Evolutionary conservation across 208 protist genomes (phyloP).

Genomic region (Acanthamoeba polyphaga): DNA sequence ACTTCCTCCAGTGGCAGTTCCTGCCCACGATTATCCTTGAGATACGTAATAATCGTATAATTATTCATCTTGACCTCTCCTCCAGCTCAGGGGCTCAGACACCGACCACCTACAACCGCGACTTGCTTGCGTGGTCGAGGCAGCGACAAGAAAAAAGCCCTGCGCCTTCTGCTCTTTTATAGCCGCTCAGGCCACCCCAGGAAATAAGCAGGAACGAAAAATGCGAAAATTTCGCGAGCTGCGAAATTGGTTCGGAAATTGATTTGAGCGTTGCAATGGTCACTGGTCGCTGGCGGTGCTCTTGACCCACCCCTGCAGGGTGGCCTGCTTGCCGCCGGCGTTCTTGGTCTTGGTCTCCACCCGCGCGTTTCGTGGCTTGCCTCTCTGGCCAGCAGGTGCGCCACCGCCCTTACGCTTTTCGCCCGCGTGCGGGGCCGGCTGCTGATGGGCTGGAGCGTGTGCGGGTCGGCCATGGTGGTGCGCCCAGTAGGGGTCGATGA

Average conservation of each 20-base stretch:
- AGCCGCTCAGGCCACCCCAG: background rate
- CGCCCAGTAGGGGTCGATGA: slow-evolving; percentile 25
- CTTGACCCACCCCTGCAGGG: slow-evolving; percentile 30
- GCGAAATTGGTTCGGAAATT: too few species aligned
- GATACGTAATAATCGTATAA: slow-evolving; percentile 24
- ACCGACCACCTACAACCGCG: too few species aligned
- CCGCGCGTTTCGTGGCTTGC: background rate
- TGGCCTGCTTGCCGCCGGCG: slow-evolving; percentile 8
- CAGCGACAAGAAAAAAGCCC: background rate
- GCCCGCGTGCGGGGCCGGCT: background rate
- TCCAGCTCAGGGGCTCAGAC: too few species aligned
- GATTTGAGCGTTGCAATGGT: too few species aligned
- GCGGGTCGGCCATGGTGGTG: slow-evolving; percentile 22
- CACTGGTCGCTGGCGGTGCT: too few species aligned
- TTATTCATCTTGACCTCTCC: background rate
- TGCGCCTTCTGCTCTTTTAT: background rate
- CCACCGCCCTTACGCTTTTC: slow-evolving; percentile 22
- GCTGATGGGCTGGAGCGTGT: background rate
- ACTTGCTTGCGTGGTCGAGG: background rate
- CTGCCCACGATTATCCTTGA: slow-evolving; percentile 46
- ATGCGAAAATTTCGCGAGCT: too few species aligned
- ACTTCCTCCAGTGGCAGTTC: slow-evolving; percentile 57
- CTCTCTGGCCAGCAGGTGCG: background rate
- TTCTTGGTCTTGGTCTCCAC: background rate
- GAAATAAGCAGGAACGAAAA: background rate